Conservation (phyloP, 371 early-diverging fungal species). For the Mortierella sp. region DNA sequence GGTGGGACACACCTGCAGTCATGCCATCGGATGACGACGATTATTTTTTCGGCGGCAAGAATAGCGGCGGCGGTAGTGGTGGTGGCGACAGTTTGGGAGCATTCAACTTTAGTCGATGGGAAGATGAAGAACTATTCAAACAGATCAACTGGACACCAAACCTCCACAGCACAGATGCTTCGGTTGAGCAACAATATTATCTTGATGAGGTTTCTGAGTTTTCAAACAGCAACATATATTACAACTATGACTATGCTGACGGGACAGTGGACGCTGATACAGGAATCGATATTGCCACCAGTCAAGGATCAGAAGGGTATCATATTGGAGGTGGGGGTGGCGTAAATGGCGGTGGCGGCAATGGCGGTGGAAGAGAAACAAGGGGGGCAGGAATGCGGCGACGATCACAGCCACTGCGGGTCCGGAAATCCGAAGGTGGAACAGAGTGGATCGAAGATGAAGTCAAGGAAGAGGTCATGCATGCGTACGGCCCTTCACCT, state of each 20-base stretch:
- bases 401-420: conserved; percentile 33
- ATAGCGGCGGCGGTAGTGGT: not conserved
- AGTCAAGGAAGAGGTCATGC: conserved; percentile 26
- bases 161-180: conserved; percentile 33
- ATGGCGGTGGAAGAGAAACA: not conserved
- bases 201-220: conserved; percentile 38
- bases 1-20: conserved; percentile 55
- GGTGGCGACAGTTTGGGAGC: not conserved
- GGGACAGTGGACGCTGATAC: conserved; percentile 41
- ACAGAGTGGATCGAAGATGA: conserved; percentile 55
- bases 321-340: conserved; percentile 3
- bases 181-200: conserved; percentile 45
- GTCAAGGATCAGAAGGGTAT: conserved; percentile 20
- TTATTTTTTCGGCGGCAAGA: conserved; percentile 2
- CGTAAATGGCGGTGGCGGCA: not conserved
- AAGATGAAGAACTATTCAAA: conserved; percentile 42
- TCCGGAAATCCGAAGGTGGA: conserved; percentile 51
- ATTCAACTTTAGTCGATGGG: conserved; percentile 38
- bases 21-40: conserved; percentile 53
- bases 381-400: conserved; percentile 19
- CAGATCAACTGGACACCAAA: conserved; percentile 48
- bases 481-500: conserved; percentile 46
- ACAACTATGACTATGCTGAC: conserved; percentile 21
- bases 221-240: conserved; percentile 16
- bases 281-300: conserved; percentile 23